Evolutionary conservation across 2,329 filamentous ascomycete species (phyloP), one percentile per base, ranked within the genome.

Genomic region (Apiospora sp.): DNA sequence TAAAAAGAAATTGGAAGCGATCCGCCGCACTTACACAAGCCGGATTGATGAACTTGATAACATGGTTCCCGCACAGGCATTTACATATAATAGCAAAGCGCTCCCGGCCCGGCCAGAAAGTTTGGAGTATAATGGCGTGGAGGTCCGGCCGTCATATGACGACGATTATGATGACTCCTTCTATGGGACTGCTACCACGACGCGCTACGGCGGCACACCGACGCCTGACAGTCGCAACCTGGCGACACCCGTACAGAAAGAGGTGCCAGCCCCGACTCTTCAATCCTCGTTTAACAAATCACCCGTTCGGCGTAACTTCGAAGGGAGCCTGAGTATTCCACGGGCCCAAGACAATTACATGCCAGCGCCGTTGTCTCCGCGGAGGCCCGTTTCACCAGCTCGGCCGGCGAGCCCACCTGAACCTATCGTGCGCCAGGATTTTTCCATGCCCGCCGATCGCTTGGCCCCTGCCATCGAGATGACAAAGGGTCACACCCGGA

Each of bases 21-120:
- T 99, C 85, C 92, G 94, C 79, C 91, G 92, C 75, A 98, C 96
- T 1, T 99, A 99, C 81, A 94, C 92, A 70, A 94, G 92, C 72
- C 92, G 96, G 71, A 97, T 98, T 76, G 92, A 92, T 68, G 96
- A 99, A 81, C 86, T 99, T 54, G 90, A 93, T 77, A 91, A 92
- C 75, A 90, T 96, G 78, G 86, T 91, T 76, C 86, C 91, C 82
- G 81, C 87, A 81, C 79, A 87, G 76, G 76, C 83, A 74, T 30
- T 27, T 16, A 13, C 27, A 22, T 76, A 86, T 75, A 88, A 89
- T 71, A 91, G 90, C 69, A 98, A 98, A 81, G 92, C 93, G 37
- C 86, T 98, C 13, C 96, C 96, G 44, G 90, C 87, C 6, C 85
- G 89, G 27, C 91, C 91, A 0, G 91, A 91, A 76, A 94, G 92